phyloP scores from a whole-genome alignment of 257 asterid species.

The Sherardia arvensis region DNA sequence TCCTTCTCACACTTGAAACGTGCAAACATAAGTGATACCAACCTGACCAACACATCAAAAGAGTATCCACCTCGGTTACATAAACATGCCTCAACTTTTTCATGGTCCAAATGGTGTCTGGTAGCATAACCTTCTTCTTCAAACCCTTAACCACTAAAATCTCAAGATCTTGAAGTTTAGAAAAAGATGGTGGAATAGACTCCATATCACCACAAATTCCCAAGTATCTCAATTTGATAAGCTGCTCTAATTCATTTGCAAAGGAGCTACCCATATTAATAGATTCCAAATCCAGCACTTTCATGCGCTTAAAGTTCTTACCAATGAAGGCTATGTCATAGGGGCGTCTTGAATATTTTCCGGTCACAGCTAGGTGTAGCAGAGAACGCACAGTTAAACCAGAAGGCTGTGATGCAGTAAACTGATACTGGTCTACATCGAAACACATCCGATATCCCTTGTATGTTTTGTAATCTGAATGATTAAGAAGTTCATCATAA shows the following conservation, averaged over 20 bases:
- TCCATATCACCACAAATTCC: neutral
- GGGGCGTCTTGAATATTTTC: neutral
- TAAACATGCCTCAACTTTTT: conserved; percentile 9
- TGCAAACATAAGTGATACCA: conserved; percentile 6
- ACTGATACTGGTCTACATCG: neutral
- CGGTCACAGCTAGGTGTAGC: neutral
- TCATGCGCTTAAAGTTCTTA: neutral
- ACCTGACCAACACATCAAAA: neutral
- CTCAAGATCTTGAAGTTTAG: neutral
- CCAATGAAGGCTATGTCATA: conserved; percentile 2
- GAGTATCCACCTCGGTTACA: neutral
- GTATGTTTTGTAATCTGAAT: neutral
- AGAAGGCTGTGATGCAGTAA: neutral
- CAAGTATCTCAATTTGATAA: conserved; percentile 8
- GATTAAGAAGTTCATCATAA: too few species aligned
- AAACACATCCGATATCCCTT: neutral
- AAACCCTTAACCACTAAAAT: neutral
- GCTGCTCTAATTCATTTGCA: neutral
- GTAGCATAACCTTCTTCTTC: neutral
- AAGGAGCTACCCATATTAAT: neutral
- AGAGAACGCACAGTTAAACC: neutral
- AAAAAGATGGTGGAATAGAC: neutral
- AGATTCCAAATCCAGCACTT: neutral
- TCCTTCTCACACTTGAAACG: neutral
- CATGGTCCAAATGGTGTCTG: conserved; percentile 5